These are phyloP conservation scores for Xylariaceae sp. DNA, from an alignment of 2,329 filamentous ascomycete genomes.

Conservation along the genomic window DNA sequence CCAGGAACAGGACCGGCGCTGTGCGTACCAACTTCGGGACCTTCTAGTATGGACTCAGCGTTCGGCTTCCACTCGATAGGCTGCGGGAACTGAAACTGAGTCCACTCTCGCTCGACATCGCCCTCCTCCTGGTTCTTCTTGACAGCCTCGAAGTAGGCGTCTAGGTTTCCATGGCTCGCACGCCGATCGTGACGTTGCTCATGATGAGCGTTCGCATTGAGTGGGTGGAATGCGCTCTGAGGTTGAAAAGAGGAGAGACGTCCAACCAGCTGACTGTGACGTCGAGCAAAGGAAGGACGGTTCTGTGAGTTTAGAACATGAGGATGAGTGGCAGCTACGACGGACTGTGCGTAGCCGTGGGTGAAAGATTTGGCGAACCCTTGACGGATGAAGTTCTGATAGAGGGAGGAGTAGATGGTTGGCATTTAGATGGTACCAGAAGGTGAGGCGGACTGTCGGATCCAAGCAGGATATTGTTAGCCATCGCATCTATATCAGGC, in stretches of 20 bases:
- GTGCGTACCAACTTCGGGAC: conserved; percentile 58
- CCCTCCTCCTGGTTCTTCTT: conserved; percentile 56
- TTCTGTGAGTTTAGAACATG: conserved; percentile 72
- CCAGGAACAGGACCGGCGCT: conserved; percentile 35
- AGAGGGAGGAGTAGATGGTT: conserved; percentile 65
- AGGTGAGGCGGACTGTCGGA: conserved; percentile 49
- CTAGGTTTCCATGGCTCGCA: conserved; percentile 62
- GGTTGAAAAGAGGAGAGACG: conserved; percentile 62
- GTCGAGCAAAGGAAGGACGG: conserved; percentile 58
- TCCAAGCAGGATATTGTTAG: conserved; percentile 22
- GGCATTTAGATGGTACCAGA: conserved; percentile 84
- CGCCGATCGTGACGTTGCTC: conserved; percentile 55
- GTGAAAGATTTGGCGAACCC: conserved; percentile 95
- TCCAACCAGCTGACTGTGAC: conserved; percentile 51
- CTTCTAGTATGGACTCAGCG: conserved; percentile 48
- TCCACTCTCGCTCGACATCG: conserved; percentile 76
- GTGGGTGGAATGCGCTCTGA: conserved; percentile 72
- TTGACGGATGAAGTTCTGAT: conserved; percentile 87
- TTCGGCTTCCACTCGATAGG: conserved; percentile 82
- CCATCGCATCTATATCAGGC: background rate
- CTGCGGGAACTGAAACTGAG: conserved; percentile 84
- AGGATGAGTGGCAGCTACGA: conserved; percentile 87
- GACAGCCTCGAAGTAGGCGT: conserved; percentile 88
- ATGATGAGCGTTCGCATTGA: conserved; percentile 46
- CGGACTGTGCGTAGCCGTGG: conserved; percentile 96